Percentiles rank a stretch among this genome's conserved stretches.
Conservation (phyloP, 1,284 basidiomycete genomes). For the Phaffia rhodozyma region DNA sequence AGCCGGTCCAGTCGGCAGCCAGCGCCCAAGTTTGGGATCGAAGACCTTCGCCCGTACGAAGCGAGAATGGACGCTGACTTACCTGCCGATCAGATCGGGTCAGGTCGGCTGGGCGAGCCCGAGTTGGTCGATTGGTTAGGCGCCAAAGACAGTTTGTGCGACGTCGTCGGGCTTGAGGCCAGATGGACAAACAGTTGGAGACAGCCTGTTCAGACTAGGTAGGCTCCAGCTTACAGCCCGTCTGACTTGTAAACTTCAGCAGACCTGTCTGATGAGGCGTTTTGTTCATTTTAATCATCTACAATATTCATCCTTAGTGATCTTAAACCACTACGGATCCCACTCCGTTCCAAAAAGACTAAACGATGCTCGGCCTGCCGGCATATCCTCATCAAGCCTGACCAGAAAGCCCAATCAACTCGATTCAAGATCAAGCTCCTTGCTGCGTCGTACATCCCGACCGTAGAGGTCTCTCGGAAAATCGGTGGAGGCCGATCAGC, state of each 20-base stretch:
- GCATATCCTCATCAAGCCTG: slow-evolving; percentile 95
- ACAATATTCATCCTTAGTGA: slow-evolving; percentile 7
- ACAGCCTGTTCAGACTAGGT: slow-evolving; percentile 53
- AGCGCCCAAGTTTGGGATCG: slow-evolving; percentile 16
- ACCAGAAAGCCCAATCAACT: slow-evolving; percentile 85
- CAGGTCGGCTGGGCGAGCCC: slow-evolving; percentile 47
- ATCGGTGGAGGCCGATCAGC: slow-evolving; percentile 14
- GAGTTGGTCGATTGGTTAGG: slow-evolving; percentile 57
- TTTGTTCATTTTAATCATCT: not conserved
- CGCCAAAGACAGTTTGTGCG: slow-evolving; percentile 46
- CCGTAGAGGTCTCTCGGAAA: slow-evolving; percentile 54
- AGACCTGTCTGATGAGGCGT: not conserved
- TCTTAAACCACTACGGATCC: slow-evolving; percentile 72
- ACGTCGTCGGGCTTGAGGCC: slow-evolving; percentile 61
- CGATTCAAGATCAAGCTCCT: slow-evolving; percentile 96
- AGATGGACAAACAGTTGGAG: slow-evolving; percentile 74
- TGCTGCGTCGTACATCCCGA: slow-evolving; percentile 83
- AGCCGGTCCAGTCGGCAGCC: not conserved
- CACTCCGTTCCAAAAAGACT: slow-evolving; percentile 80
- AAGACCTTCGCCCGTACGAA: slow-evolving; percentile 29
- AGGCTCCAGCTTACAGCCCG: slow-evolving; percentile 27
- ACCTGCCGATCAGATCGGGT: slow-evolving; percentile 19
- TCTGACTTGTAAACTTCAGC: not conserved
- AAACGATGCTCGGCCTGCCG: slow-evolving; percentile 90
- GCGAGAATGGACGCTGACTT: slow-evolving; percentile 22